Conservation (phyloP, 2,329 filamentous ascomycete species). For the Corynespora cassiicola region DNA sequence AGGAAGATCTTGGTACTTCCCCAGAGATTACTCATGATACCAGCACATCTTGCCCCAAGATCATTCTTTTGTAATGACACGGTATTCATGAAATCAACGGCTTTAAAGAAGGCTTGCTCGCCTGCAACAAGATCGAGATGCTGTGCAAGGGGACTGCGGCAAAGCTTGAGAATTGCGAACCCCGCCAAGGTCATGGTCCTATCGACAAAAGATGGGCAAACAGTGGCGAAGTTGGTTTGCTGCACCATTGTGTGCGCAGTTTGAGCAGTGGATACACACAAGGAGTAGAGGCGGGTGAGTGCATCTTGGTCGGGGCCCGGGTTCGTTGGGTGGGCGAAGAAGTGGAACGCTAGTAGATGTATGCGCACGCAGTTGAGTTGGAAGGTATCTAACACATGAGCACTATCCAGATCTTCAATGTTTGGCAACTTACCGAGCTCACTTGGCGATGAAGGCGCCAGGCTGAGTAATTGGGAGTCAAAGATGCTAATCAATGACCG, state of each 20-base stretch:
- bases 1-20: slow-evolving; percentile 39
- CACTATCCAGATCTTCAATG: neutral
- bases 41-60: slow-evolving; percentile 32
- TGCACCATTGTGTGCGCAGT: slow-evolving; percentile 27
- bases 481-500: slow-evolving; percentile 43
- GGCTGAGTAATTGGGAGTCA: slow-evolving; percentile 39
- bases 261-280: slow-evolving; percentile 40
- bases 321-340: slow-evolving; percentile 39
- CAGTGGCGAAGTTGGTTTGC: slow-evolving; percentile 29
- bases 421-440: slow-evolving; percentile 34
- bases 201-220: slow-evolving; percentile 42
- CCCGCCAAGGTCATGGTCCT: slow-evolving; percentile 40
- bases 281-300: slow-evolving; percentile 36
- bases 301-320: slow-evolving; percentile 34
- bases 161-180: slow-evolving; percentile 40
- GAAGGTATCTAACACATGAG: slow-evolving; percentile 35
- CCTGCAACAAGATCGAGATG: slow-evolving; percentile 41
- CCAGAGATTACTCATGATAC: slow-evolving; percentile 45
- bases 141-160: slow-evolving; percentile 34
- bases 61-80: slow-evolving; percentile 42
- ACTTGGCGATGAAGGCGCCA: slow-evolving; percentile 35
- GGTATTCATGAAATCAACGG: slow-evolving; percentile 38
- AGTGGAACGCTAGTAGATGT: slow-evolving; percentile 44
- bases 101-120: slow-evolving; percentile 40
- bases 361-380: slow-evolving; percentile 43